Evolutionary conservation across 345 rosid genomes (phyloP), one percentile per base, ranked within the genome.

Genomic region (Eutrema yunnanense): DNA sequence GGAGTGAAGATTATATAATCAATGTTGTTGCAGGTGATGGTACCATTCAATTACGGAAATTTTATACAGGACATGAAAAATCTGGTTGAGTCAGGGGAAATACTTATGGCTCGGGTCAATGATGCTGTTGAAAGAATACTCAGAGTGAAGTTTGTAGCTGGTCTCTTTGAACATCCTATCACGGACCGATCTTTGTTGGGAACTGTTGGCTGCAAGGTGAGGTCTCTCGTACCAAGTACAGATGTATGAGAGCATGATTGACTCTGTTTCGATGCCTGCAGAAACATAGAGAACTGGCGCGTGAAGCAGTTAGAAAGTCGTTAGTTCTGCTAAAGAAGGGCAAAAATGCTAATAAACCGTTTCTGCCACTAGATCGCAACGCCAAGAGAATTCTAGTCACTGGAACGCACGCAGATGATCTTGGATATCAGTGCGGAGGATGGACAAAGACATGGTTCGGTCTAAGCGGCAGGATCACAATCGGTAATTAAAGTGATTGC

Each of bases 371-470:
- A 43, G 86, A 91, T 64, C 83, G 76, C 77, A 88, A 76, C 34
- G 87, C 87, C 26, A 82, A 72, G 77, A 91, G 72, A 70, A 84
- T 94, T 74, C 90, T 94, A 49, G 87, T 88, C 19, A 69, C 83
- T 13, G 96, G 98, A 76, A 78, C 87, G 8, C 98, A 94, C 66
- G 92, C 95, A 46, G 90, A 91, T 71, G 82, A 93, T 84, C 92
- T 93, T 54, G 96, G 98, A 22, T 90, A 79, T 77, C 97, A 90
- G 64, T 90, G 96, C 29, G 98, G 98, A 65, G 98, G 97, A 16
- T 90, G 98, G 98, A 89, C 97, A n/a, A 81, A 49, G 65, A 69
- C 81, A 52, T 83, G 90, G 94, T 71, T 63, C 10, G 98, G 98
- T 69, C 2, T 42, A 64, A 84, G 90, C 6, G 97, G 98, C 75